Conservation (phyloP, 768 basidiomycete genomes). For the Hydnum rufescens region DNA sequence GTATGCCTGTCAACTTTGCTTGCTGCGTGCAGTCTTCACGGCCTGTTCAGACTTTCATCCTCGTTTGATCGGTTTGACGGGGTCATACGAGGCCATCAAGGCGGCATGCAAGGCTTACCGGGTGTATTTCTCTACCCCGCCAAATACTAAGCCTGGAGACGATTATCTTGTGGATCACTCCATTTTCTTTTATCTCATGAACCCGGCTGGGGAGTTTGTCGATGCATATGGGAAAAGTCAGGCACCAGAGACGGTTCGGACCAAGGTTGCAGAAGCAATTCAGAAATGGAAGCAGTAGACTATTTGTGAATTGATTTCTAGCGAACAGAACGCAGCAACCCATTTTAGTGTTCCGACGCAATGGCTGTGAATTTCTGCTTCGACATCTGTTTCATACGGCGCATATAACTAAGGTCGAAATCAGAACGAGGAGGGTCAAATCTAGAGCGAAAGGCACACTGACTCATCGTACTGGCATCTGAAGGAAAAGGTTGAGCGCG, state of each 20-base stretch:
- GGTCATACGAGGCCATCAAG: conserved; percentile 70
- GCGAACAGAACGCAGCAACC: not conserved
- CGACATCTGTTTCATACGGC: conserved; percentile 68
- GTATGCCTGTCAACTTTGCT: conserved; percentile 14
- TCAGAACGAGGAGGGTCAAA: not conserved
- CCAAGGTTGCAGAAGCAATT: conserved; percentile 21
- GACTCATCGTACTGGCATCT: conserved; percentile 96
- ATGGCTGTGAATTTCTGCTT: conserved; percentile 39
- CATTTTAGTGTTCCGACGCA: conserved; percentile 17
- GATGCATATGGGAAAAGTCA: conserved; percentile 88
- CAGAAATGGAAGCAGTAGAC: conserved; percentile 17
- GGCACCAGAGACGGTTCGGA: conserved; percentile 39
- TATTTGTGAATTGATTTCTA: not conserved
- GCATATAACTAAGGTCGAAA: conserved; percentile 41
- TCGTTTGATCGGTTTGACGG: conserved; percentile 70
- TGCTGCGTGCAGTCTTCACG: not conserved
- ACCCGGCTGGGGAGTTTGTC: conserved; percentile 81
- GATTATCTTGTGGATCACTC: conserved; percentile 97
- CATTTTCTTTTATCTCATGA: conserved; percentile 97
- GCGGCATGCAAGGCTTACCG: conserved; percentile 85
- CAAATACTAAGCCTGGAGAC: conserved; percentile 53
- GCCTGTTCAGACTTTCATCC: conserved; percentile 71
- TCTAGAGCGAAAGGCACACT: conserved; percentile 17
- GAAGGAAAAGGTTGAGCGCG: not conserved
- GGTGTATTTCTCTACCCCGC: conserved; percentile 92